Conservation (phyloP, 2,329 filamentous ascomycete species). For the Colletotrichum godetiae region DNA sequence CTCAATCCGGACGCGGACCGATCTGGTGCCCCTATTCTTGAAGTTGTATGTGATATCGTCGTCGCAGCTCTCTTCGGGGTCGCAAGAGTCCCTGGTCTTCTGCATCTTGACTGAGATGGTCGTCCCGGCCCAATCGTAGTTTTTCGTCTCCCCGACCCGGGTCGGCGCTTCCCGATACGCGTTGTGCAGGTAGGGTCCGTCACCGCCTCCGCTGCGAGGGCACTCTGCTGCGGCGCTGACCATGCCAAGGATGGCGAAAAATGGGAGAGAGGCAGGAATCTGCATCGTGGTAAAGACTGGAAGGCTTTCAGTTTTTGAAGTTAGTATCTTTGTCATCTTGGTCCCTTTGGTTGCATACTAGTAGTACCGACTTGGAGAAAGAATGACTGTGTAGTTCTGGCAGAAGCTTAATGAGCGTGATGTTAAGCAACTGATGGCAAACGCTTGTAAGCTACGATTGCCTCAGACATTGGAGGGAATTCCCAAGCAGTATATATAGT, state of each 20-base stretch:
- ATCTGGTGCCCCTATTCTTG: background rate
- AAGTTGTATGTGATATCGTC: constrained; percentile 8
- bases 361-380: background rate
- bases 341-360: background rate
- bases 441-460: background rate
- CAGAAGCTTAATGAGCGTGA: background rate
- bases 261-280: background rate
- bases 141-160: background rate
- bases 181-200: background rate
- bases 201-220: background rate
- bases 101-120: constrained; percentile 8
- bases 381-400: background rate
- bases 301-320: background rate
- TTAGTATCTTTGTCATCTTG: background rate
- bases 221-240: background rate
- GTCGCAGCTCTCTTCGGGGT: background rate
- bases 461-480: background rate
- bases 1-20: background rate
- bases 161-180: background rate
- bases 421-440: background rate
- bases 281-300: background rate
- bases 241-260: background rate
- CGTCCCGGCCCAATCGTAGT: background rate
- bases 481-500: background rate
- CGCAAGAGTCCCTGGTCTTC: background rate